Percentiles rank a stretch among this genome's conserved stretches.
These are phyloP conservation scores for Volvox africanus DNA, from an alignment of 139 green algal genomes.

Conservation along the genomic window DNA sequence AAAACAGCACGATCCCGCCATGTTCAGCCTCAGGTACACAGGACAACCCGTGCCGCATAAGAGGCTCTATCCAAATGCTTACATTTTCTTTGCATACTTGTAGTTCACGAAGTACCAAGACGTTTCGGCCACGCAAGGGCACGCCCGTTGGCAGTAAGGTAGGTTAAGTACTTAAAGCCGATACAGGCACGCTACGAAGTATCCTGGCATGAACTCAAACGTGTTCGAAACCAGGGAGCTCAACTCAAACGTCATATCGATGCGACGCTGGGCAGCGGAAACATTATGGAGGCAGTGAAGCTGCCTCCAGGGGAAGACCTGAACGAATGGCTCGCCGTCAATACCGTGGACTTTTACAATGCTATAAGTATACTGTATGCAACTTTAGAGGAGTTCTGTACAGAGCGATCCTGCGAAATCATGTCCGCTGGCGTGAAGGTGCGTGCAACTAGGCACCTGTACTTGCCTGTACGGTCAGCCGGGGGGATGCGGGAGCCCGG, in stretches of 20 bases:
- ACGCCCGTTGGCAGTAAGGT: slow-evolving; percentile 89
- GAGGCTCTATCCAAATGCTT: not conserved
- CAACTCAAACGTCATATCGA: slow-evolving; percentile 94
- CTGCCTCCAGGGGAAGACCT: slow-evolving; percentile 92
- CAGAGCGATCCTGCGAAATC: slow-evolving; percentile 87
- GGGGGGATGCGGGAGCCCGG: too few relatives aligned
- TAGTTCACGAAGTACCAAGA: slow-evolving; percentile 67
- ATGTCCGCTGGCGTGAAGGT: slow-evolving; percentile 96
- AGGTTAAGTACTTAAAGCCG: too few relatives aligned
- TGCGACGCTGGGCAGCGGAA: slow-evolving; percentile 88
- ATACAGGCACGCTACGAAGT: too few relatives aligned
- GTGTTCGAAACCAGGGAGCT: slow-evolving; percentile 67
- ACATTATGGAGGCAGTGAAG: slow-evolving; percentile 87
- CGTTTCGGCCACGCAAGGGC: slow-evolving; percentile 86
- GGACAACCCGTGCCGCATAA: not conserved
- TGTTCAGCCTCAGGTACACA: not conserved
- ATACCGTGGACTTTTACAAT: slow-evolving; percentile 97
- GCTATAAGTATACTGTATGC: slow-evolving; percentile 94
- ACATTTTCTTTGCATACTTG: not conserved
- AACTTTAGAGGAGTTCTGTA: slow-evolving; percentile 96
- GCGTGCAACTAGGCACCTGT: not conserved
- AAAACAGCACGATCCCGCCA: not conserved
- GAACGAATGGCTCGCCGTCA: slow-evolving; percentile 67
- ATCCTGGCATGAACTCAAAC: too few relatives aligned
- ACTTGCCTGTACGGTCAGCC: too few relatives aligned